Conservation (phyloP, 805 yeast genomes). For the Allodekkera sacchari region DNA sequence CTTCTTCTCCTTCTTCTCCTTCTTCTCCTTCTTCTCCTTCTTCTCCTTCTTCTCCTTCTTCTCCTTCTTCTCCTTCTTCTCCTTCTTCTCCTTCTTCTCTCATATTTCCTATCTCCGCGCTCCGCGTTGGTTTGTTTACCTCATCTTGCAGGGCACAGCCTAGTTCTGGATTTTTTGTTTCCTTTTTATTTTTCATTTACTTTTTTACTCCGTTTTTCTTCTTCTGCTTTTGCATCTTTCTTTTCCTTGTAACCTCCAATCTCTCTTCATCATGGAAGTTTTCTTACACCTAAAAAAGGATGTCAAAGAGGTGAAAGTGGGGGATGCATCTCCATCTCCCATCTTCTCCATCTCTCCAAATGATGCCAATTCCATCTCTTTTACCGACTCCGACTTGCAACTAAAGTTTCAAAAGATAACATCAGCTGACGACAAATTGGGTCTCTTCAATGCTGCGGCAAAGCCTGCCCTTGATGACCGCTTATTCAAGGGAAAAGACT, state of each 20-base stretch:
- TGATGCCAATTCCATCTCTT: slow-evolving; percentile 13
- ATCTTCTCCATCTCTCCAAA: slow-evolving; percentile 15
- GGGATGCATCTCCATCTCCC: no score
- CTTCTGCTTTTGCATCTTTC: slow-evolving; percentile 3
- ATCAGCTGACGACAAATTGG: neutral
- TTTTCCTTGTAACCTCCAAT: slow-evolving; percentile 4
- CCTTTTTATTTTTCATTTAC: no score
- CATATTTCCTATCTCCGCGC: no score
- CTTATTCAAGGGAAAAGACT: slow-evolving; percentile 28
- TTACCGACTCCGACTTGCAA: neutral
- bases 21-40: neutral
- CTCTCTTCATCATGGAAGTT: no score
- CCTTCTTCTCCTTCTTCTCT: neutral
- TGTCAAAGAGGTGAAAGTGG: no score
- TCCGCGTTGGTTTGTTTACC: no score
- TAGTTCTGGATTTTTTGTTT: no score
- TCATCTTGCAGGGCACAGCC: no score
- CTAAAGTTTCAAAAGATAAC: no score
- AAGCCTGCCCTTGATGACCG: slow-evolving; percentile 25
- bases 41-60: neutral
- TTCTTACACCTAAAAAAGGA: no score
- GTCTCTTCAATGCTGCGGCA: slow-evolving; percentile 19
- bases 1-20: neutral
- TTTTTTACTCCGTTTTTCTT: neutral
- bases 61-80: neutral